These are phyloP conservation scores for Lactarius akahatsu DNA, from an alignment of 768 basidiomycete genomes.

Conservation along the genomic window DNA sequence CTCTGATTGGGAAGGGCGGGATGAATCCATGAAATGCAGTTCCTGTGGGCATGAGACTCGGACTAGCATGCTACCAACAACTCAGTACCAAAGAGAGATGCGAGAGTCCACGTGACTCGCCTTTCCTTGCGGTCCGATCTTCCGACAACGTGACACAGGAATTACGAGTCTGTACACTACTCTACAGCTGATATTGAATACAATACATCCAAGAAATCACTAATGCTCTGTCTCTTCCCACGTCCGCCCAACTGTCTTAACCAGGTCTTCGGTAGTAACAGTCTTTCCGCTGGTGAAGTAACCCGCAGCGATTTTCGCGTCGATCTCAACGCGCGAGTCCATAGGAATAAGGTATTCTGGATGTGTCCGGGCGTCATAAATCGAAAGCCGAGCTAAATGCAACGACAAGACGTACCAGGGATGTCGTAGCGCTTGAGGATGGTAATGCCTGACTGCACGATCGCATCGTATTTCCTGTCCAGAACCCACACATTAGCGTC, in stretches of 20 bases:
- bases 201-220: constrained; percentile 6
- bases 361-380: background rate
- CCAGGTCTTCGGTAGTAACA: constrained; percentile 72
- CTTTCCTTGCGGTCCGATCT: too few relatives aligned
- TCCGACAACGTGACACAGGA: background rate
- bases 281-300: constrained; percentile 85
- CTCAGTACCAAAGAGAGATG: background rate
- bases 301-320: constrained; percentile 93
- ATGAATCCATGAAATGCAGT: constrained; percentile 77
- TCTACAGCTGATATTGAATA: constrained; percentile 7
- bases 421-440: constrained; percentile 84
- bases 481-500: background rate
- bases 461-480: constrained; percentile 88
- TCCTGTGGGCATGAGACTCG: constrained; percentile 61
- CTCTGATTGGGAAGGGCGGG: constrained; percentile 75
- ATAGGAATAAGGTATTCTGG: constrained; percentile 84
- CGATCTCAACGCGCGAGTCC: constrained; percentile 90
- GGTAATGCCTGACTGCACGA: constrained; percentile 83
- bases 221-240: constrained; percentile 92
- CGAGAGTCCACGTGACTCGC: background rate
- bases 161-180: constrained; percentile 8
- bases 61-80: background rate
- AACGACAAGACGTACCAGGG: constrained; percentile 52
- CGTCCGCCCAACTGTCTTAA: constrained; percentile 82
- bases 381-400: background rate